phyloP scores from a whole-genome alignment of 331 rosid genomes.

The Cydonia oblonga region DNA sequence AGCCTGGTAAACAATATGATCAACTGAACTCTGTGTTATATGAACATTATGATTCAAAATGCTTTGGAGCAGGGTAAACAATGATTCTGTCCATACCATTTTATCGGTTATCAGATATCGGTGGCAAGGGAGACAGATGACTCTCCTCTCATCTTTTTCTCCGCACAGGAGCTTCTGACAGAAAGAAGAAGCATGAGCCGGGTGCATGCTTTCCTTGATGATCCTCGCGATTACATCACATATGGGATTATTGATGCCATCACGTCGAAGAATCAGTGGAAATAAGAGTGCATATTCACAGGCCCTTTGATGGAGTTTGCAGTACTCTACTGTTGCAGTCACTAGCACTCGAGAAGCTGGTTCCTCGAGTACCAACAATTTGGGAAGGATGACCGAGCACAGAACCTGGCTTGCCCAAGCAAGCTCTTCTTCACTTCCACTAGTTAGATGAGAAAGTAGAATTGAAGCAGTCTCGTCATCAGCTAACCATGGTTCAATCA shows the following conservation, averaged over 20 bases:
- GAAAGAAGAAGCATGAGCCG: slow-evolving; percentile 26
- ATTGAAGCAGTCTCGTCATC: slow-evolving; percentile 29
- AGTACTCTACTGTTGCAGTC: slow-evolving; percentile 17
- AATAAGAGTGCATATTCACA: slow-evolving; percentile 21
- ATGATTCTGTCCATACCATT: slow-evolving; percentile 33
- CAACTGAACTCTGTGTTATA: slow-evolving; percentile 23
- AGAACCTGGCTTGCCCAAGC: slow-evolving; percentile 29
- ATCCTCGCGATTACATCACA: slow-evolving; percentile 17
- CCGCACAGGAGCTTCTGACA: slow-evolving; percentile 30
- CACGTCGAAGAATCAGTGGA: slow-evolving; percentile 23
- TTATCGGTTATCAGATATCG: slow-evolving; percentile 13
- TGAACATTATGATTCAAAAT: slow-evolving; percentile 24
- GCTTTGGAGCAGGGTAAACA: slow-evolving; percentile 26
- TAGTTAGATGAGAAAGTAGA: slow-evolving; percentile 18
- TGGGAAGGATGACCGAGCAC: slow-evolving; percentile 30
- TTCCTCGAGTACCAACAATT: slow-evolving; percentile 18
- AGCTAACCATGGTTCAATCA: slow-evolving; percentile 27
- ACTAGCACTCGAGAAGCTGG: slow-evolving; percentile 27
- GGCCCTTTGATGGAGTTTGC: slow-evolving; percentile 23
- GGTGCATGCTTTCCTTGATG: slow-evolving; percentile 31
- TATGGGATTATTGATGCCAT: slow-evolving; percentile 33
- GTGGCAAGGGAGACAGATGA: slow-evolving; percentile 30
- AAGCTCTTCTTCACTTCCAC: slow-evolving; percentile 14
- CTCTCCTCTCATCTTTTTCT: slow-evolving; percentile 21
- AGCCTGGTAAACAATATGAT: slow-evolving; percentile 22